Evolutionary conservation across 73 alveolate genomes (phyloP).

Genomic region (Symbiodinium natans): DNA sequence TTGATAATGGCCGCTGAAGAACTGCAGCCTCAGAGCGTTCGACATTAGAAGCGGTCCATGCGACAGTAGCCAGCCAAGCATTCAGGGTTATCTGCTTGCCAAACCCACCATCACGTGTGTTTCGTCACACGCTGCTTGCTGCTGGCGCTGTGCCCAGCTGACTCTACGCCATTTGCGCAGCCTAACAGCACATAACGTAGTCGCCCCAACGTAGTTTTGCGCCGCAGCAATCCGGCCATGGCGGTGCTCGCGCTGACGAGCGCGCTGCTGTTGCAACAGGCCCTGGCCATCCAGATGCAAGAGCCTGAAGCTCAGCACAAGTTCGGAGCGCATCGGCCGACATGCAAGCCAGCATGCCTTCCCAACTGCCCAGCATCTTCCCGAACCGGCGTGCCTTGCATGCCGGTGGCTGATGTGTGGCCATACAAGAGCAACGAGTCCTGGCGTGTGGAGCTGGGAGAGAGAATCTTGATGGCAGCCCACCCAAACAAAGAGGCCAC

Average conservation of each 20-base stretch:
- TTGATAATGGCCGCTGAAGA: too few relatives aligned
- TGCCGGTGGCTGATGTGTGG: constrained; percentile 64
- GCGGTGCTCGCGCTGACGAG: neutral
- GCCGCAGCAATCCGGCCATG: neutral
- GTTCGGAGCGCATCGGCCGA: constrained; percentile 36
- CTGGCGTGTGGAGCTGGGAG: constrained; percentile 69
- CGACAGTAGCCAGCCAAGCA: too few relatives aligned
- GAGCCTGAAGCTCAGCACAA: constrained; percentile 22
- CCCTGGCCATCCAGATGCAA: constrained; percentile 35
- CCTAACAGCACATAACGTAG: too few relatives aligned
- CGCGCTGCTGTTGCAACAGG: constrained; percentile 14
- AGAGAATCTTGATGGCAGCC: constrained; percentile 75
- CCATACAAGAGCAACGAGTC: constrained; percentile 87
- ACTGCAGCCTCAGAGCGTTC: too few relatives aligned
- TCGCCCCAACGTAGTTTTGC: neutral
- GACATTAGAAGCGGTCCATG: too few relatives aligned
- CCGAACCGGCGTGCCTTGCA: constrained; percentile 72
- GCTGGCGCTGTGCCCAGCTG: neutral
- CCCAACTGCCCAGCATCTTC: constrained; percentile 79
- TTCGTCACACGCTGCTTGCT: neutral
- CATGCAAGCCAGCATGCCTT: constrained; percentile 58
- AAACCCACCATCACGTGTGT: neutral
- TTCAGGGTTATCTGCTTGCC: too few relatives aligned
- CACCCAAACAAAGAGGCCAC: constrained; percentile 26
- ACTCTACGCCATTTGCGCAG: neutral